Evolutionary conservation across 78 protist species (phyloP), one percentile per base, ranked within the genome.

Genomic region (Protostelium mycophagum): DNA sequence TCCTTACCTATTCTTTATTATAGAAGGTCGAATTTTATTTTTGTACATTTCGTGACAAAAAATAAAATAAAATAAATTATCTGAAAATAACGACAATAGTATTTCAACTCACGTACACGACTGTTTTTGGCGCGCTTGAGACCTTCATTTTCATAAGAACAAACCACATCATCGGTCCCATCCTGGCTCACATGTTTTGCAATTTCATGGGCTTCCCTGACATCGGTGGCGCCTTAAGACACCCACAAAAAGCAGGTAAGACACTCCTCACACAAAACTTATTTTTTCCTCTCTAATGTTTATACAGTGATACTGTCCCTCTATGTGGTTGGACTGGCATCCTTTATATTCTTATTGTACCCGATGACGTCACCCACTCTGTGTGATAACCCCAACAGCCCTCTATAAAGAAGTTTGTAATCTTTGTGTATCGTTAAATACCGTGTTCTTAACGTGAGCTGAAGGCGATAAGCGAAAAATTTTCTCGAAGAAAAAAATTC

Each of bases 151-250:
- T 85, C 86, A 37, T 85, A 5, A 5, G 86, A 85, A 85, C 86
- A 5, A 85, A 85, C 16, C 36, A 36, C 16, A 16, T 85, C 5
- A 37, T 37, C 34, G 36, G 63, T 16, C 29, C 63, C 86, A 35
- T 85, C 86, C 5, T 85, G 36, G 86, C 16, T 25, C 86, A 85
- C 86, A 36, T 36, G 36, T 85, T 85, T 16, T 85, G 86, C 37
- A 85, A 85, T 36, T 85, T 85, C 37, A 85, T 85, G 86, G 86
- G 86, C 36, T 85, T 85, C 86, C 86, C 86, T 37, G 63, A 36
- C 37, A 85, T 85, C 86, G 86, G 37, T 16, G 5, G n/a, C 36
- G 86, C 86, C n/a, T 25, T 25, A 85, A 16, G 16, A 85, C 86
- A 85, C 37, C 36, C 5, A 16, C 5, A 85, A 16, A 85, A 85